Evolutionary conservation across 257 asterid species (phyloP).

Genomic region (Eucommia ulmoides): DNA sequence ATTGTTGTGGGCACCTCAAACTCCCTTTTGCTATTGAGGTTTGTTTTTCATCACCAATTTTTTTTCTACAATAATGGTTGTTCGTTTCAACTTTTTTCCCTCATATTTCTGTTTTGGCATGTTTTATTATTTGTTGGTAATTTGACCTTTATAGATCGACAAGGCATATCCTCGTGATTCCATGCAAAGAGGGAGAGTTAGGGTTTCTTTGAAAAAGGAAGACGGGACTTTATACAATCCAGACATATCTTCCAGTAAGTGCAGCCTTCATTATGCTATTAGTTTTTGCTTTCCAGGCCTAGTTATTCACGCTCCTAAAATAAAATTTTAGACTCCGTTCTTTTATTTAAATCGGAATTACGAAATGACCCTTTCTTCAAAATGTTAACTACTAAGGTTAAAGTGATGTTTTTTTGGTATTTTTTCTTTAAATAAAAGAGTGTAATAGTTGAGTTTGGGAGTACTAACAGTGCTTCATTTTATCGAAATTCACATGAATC

Average conservation of each 20-base stretch:
- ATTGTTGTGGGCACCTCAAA: slow-evolving; percentile 74
- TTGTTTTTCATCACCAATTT: not conserved
- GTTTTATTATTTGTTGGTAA: not conserved
- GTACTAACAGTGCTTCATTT: too few relatives aligned
- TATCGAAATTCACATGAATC: too few relatives aligned
- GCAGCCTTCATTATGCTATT: not conserved
- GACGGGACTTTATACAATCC: slow-evolving; percentile 76
- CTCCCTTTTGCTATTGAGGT: slow-evolving; percentile 90
- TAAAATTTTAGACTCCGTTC: too few relatives aligned
- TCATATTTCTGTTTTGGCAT: not conserved
- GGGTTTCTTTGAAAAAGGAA: slow-evolving; percentile 72
- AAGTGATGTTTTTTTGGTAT: too few relatives aligned
- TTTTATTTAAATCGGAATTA: too few relatives aligned
- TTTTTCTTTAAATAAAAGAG: too few relatives aligned
- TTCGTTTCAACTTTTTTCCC: not conserved
- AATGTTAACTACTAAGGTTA: too few relatives aligned
- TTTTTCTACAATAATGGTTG: not conserved
- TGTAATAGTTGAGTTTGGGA: too few relatives aligned
- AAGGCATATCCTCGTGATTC: slow-evolving; percentile 97
- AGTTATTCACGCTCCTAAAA: too few relatives aligned
- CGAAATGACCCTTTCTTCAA: too few relatives aligned
- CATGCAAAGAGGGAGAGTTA: slow-evolving; percentile 95
- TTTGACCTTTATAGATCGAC: slow-evolving; percentile 32
- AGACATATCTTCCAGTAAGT: slow-evolving; percentile 62
- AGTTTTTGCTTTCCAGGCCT: too few relatives aligned